Evolutionary conservation across 257 asterid genomes (phyloP).

Genomic region (Solanum tarijense): DNA sequence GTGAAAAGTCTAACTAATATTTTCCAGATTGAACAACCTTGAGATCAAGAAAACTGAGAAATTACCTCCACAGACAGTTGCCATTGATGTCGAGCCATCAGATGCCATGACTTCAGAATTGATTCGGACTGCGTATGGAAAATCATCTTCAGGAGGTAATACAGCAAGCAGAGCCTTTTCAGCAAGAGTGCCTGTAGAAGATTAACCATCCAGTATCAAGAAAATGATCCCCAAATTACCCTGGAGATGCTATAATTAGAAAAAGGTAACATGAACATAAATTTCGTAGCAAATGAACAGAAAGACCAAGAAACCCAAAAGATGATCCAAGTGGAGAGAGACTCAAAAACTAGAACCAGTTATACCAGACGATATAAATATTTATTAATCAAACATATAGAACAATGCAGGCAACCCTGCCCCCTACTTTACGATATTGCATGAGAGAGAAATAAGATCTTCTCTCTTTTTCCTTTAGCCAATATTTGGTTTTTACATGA

Average conservation of each 20-base stretch:
- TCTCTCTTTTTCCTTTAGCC: background rate
- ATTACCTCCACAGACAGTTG: conserved; percentile 97
- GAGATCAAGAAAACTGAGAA: background rate
- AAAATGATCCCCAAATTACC: background rate
- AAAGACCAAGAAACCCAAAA: background rate
- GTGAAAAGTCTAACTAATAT: background rate
- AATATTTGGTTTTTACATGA: background rate
- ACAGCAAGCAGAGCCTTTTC: conserved; percentile 91
- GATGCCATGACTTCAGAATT: conserved; percentile 99
- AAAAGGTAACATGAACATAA: background rate
- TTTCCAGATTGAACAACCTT: background rate
- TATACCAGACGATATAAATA: background rate
- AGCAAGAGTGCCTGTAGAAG: conserved; percentile 77
- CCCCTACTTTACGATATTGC: background rate
- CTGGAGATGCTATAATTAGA: background rate
- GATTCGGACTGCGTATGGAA: conserved; percentile 77
- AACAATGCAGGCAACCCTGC: background rate
- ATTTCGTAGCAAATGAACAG: background rate
- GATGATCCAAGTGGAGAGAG: background rate
- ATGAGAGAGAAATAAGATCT: background rate
- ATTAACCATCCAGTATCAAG: conserved; percentile 11
- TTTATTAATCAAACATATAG: background rate
- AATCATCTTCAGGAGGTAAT: conserved; percentile 79
- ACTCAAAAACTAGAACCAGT: background rate
- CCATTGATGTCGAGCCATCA: conserved; percentile 99